Evolutionary conservation across 768 basidiomycete genomes (phyloP), one percentile per base, ranked within the genome.

Genomic region (Suillus variegatus): DNA sequence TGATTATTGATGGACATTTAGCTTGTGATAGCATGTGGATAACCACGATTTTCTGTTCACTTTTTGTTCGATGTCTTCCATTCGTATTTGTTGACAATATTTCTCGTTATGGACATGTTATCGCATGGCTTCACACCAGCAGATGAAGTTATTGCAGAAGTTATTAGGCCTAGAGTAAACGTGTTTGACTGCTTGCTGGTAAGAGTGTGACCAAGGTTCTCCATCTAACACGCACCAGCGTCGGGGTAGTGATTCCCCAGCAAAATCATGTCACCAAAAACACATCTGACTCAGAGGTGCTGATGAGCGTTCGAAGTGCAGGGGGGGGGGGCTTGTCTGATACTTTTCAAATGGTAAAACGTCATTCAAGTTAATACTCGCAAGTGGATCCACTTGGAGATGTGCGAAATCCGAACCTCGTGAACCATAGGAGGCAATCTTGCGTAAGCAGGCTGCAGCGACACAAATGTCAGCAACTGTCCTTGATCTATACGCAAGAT

Each of bases 401-500:
- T 22, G 5, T 25, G 22, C 28, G 4, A 16, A 47, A 4, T 47
- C n/a, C 46, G 10, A 46, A 54, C 52, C 32, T 20, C 32, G 32
- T 55, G 54, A 55, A 40, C 57, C 38, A 41, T 58, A 58, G 57
- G 25, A 25, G 57, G 57, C 57, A 60, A 28, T 60, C 25, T 60
- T 60, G 58, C 58, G 58, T 60, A 60, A 60, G 58, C 58, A 60
- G 18, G 22, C 28, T 28, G 58, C 41, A 58, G 57, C 7, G 58
- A 43, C 41, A 43, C 40, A 43, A 60, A 44, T 43, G 58, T 43
- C 58, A 43, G 40, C 57, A 18, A 18, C 22, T 22, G 25, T 60
- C 25, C 58, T 43, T 28, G 41, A 60, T 43, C 38, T 43, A 61
- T 58, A 65, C 49, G 32, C 68, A 65, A 62, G 67, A 94, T 95